phyloP scores from a whole-genome alignment of 106 monocot genomes.

The Platanthera zijinensis region DNA sequence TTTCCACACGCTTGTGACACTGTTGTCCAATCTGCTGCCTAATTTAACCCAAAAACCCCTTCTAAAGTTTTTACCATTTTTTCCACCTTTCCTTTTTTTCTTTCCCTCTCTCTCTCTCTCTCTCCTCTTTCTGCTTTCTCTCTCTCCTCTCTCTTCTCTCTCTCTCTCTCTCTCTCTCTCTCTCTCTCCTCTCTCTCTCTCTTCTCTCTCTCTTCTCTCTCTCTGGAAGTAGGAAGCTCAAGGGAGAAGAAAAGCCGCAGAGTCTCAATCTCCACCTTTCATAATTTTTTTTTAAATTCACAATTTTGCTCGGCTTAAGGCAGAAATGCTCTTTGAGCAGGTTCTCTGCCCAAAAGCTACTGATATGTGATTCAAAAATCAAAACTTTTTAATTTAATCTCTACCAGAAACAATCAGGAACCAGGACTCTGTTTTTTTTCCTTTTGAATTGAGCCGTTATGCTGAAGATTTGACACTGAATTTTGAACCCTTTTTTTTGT shows the following conservation, averaged over 20 bases:
- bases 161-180: neutral
- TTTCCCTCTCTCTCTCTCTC: neutral
- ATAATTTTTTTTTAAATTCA: neutral
- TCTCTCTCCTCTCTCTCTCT: too few species aligned
- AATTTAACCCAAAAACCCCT: too few species aligned
- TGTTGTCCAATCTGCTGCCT: too few species aligned
- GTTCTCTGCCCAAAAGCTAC: neutral
- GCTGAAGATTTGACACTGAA: neutral
- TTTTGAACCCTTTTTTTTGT: neutral
- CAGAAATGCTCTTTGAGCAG: neutral
- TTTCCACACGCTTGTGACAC: too few species aligned
- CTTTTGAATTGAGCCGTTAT: neutral
- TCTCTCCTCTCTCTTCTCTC: conserved; percentile 3
- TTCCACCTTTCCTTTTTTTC: too few species aligned
- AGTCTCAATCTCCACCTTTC: neutral
- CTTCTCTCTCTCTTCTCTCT: conserved; percentile 3
- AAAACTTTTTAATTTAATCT: neutral
- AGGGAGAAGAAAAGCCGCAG: neutral
- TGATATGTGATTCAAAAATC: neutral
- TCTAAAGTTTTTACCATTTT: too few species aligned
- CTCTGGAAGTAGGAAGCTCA: neutral
- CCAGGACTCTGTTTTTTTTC: neutral
- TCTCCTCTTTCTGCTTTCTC: too few species aligned
- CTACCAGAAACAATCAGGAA: neutral
- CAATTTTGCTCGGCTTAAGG: neutral